These are phyloP conservation scores for Neurospora sublineolata DNA, from an alignment of 495 filamentous ascomycete genomes.

Conservation along the genomic window DNA sequence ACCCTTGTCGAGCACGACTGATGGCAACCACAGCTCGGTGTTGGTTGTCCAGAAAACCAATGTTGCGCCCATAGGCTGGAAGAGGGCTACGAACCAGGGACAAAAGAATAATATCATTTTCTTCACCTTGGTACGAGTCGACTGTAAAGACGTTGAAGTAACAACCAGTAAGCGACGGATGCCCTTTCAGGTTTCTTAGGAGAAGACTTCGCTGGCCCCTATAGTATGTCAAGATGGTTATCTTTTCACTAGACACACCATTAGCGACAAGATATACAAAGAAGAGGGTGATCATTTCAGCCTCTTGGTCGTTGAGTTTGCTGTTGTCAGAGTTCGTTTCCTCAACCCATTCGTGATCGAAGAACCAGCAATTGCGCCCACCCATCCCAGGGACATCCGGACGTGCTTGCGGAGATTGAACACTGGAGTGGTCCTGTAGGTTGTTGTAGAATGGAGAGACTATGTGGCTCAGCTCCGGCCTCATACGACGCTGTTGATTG, in stretches of 20 bases:
- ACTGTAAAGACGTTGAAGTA: constrained; percentile 68
- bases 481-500: constrained; percentile 60
- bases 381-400: constrained; percentile 72
- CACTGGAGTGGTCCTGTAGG: constrained; percentile 58
- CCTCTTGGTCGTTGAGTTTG: constrained; percentile 61
- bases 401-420: constrained; percentile 35
- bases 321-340: constrained; percentile 52
- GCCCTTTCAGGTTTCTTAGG: constrained; percentile 36
- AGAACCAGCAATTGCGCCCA: constrained; percentile 53
- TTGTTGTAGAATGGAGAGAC: constrained; percentile 53
- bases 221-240: constrained; percentile 88
- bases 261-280: constrained; percentile 62
- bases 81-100: constrained; percentile 65
- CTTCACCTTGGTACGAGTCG: constrained; percentile 90
- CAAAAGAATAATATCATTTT: constrained; percentile 77
- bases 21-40: constrained; percentile 83
- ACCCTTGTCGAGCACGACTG: constrained; percentile 71
- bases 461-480: constrained; percentile 51
- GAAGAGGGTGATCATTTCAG: constrained; percentile 65
- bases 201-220: constrained; percentile 69
- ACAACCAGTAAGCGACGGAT: constrained; percentile 35
- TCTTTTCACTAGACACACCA: constrained; percentile 43
- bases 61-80: constrained; percentile 17
- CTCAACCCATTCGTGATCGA: constrained; percentile 62
- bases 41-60: constrained; percentile 62